phyloP scores from a whole-genome alignment of 371 early-diverging fungal species.

The Lichtheimia ramosa region DNA sequence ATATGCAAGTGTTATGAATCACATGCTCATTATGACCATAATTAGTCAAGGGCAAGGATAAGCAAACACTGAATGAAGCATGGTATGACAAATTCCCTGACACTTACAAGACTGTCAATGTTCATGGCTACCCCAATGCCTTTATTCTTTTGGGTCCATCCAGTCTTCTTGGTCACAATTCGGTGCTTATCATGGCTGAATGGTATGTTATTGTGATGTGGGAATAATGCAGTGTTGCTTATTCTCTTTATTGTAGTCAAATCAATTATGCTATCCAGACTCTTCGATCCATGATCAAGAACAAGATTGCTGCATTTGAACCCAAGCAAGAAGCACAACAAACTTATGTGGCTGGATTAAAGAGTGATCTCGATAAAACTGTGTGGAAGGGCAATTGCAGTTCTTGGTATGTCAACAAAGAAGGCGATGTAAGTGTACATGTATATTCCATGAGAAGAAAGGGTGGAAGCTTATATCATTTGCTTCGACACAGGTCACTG shows the following conservation, averaged over 20 bases:
- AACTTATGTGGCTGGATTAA: conserved; percentile 14
- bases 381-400: conserved; percentile 22
- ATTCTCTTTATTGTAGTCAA: conserved; percentile 23
- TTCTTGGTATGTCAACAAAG: conserved; percentile 6
- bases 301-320: conserved; percentile 23
- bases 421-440: conserved; percentile 4
- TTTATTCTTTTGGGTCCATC: conserved; percentile 41
- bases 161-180: conserved; percentile 14
- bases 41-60: conserved; percentile 24
- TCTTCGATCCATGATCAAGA: conserved; percentile 16
- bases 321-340: conserved; percentile 20
- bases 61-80: conserved; percentile 13
- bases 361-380: conserved; percentile 20
- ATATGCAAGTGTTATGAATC: no score
- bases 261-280: conserved; percentile 20
- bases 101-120: conserved; percentile 28
- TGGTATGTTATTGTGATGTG: conserved; percentile 10
- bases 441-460: no score
- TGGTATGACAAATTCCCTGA: conserved; percentile 21
- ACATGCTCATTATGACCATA: not conserved
- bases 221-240: no score
- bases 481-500: conserved; percentile 2
- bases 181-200: conserved; percentile 18
- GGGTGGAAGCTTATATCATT: no score
- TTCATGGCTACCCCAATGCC: conserved; percentile 44